Base-by-base conservation (phyloP, 1,284 basidiomycete species). In the Trametes versicolor region DNA sequence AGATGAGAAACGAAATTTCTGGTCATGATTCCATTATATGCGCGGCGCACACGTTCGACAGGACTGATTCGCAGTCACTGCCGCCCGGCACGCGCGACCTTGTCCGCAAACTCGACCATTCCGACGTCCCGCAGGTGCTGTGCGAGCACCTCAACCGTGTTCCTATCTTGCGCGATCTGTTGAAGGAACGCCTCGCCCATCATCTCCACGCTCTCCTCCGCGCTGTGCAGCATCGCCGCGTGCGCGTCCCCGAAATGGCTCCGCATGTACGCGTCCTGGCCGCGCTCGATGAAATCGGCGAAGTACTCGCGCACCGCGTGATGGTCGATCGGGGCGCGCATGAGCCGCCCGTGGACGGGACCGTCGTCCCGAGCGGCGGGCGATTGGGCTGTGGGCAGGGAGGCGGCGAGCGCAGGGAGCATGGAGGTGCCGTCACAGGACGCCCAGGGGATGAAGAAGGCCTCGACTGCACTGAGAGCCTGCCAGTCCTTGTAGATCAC, bases 271-370 rank as follows among this genome's bases (percentile, higher is more conserved):
- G 65, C 65, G 17, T 63, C 54, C 45, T 58, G 55, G 27, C 65
- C 65, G 51, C 39, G 61, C 58, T 54, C 50, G 62, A 67, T 58
- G 54, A 60, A 60, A 51, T 67, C 65, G 8, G 49, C 62, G 56
- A 63, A 67, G 58, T 63, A 50, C 58, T 43, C 50, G 9, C 34
- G 36, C 37, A 67, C 29, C 27, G 36, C 62, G 32, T 29, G 37
- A 45, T 67, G 65, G 51, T 63, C 50, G 48, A 67, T 61, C 13
- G 41, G 34, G 29, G 58, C 58, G 37, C 45, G 27, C n/a, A 67
- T 43, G 36, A 32, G 48, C n/a, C 52, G 10, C 23, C 32, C 39
- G 23, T 23, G 45, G 2, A 8, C n/a, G n/a, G 5, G 5, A 21
- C 45, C 23, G 25, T 27, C 25, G 2, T 17, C 54, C 0, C 19